These are phyloP conservation scores for Powellomyces hirtus DNA, from an alignment of 192 early-diverging fungal genomes.

Conservation along the genomic window DNA sequence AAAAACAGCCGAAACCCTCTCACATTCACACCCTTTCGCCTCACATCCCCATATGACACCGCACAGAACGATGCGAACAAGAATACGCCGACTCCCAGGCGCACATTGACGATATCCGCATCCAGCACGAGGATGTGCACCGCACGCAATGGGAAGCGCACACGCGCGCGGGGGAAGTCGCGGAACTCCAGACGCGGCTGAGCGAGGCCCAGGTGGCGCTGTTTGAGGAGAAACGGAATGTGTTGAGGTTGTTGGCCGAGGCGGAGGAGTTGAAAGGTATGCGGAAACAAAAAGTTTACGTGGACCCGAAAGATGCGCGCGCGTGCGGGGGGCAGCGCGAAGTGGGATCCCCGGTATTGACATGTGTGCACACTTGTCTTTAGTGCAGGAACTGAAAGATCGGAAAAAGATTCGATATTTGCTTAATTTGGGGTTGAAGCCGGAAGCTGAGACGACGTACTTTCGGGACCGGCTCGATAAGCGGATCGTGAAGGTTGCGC, in stretches of 20 bases:
- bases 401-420: constrained; percentile 62
- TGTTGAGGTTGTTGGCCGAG: constrained; percentile 47
- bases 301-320: no score
- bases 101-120: constrained; percentile 33
- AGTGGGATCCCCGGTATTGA: not conserved
- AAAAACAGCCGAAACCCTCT: no score
- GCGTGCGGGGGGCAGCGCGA: not conserved
- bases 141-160: constrained; percentile 45
- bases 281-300: not conserved
- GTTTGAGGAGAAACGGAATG: constrained; percentile 51
- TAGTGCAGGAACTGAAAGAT: constrained; percentile 62
- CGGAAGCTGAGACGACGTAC: constrained; percentile 51
- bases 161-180: constrained; percentile 44
- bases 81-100: constrained; percentile 40
- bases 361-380: not conserved
- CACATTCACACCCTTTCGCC: not conserved
- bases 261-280: constrained; percentile 54
- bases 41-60: not conserved
- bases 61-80: constrained; percentile 37
- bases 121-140: constrained; percentile 50
- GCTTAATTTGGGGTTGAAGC: constrained; percentile 30
- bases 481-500: constrained; percentile 37
- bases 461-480: constrained; percentile 47
- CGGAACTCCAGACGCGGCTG: constrained; percentile 47
- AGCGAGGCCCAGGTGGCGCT: constrained; percentile 44